Conservation (phyloP, 495 filamentous ascomycete genomes). For the Cryomyces antarcticus region DNA sequence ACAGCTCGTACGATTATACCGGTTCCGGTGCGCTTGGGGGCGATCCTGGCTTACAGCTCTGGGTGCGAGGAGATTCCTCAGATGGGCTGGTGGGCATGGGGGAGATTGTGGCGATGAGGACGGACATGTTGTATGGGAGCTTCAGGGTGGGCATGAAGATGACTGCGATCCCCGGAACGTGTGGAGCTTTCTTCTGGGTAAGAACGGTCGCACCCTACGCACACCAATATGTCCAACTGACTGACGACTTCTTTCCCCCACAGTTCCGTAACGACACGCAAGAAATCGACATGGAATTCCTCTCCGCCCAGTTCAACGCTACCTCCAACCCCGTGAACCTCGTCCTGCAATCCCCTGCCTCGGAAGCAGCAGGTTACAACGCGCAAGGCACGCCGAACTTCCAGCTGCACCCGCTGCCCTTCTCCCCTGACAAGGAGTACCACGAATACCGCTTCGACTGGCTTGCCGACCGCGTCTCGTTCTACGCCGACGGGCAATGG, state of each 20-base stretch:
- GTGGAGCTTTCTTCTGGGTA: conserved; percentile 64
- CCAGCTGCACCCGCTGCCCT: conserved; percentile 32
- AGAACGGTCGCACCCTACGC: conserved; percentile 5
- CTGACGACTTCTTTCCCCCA: neutral
- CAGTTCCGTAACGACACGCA: conserved; percentile 59
- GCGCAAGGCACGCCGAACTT: conserved; percentile 34
- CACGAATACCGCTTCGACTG: conserved; percentile 71
- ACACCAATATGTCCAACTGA: neutral
- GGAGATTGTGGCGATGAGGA: conserved; percentile 34
- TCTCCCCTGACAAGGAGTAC: conserved; percentile 35
- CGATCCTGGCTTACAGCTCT: conserved; percentile 37
- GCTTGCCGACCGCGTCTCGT: conserved; percentile 32
- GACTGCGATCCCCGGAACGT: conserved; percentile 38
- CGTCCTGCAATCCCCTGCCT: conserved; percentile 43
- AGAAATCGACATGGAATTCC: conserved; percentile 63
- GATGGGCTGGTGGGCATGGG: conserved; percentile 35
- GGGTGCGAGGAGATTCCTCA: conserved; percentile 27
- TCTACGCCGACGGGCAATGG: conserved; percentile 40
- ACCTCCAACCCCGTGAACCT: conserved; percentile 40
- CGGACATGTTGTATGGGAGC: conserved; percentile 43
- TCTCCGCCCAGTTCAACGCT: conserved; percentile 33
- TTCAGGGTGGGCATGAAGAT: conserved; percentile 47
- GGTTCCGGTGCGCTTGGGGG: conserved; percentile 24
- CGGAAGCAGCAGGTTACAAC: conserved; percentile 33
- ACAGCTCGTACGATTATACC: conserved; percentile 15